Evolutionary conservation across 345 rosid genomes (phyloP), one percentile per base, ranked within the genome.

Genomic region (Bruguiera gymnorhiza): DNA sequence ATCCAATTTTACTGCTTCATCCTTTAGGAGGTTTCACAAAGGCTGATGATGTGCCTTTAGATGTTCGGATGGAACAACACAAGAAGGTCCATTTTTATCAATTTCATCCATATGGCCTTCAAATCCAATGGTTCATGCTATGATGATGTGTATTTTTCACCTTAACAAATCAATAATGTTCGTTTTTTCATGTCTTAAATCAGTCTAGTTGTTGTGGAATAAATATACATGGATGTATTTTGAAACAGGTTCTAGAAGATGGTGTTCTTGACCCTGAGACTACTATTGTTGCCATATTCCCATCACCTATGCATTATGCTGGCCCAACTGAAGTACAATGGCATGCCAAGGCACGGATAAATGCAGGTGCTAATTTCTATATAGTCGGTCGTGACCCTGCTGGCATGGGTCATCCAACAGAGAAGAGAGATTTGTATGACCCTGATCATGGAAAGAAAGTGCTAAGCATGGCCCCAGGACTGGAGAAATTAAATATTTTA

Each of bases 271-370:
- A 95, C 65, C 98, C 94, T 5, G 78, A 86, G 71, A 95, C 96
- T 63, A 95, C 99, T 6, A 86, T 95, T 18, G 97, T 95, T 46
- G 77, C 97, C n/a, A 92, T 92, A 70, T 95, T 95, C 73, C 98
- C 98, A 4, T 95, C 99, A 34, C 99, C 98, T 1, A 90, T 95
- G 99, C 97, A 88, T 75, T 92, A 95, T 76, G 98, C 98, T 15
- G 97, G 99, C 79, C 99, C 99, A 69, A 95, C 99, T 0, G 99
- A 95, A 86, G 99, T 92, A 48, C 98, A 95, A 46, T 92, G 99
- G 99, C 99, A 95, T 70, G 99, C 99, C 71, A 95, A 95, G 83
- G 98, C 91, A 66, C 83, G 98, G 72, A 82, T 92, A 72, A 92
- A 95, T 70, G 99, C 99, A 0, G 99, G 99, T 60, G 98, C 97